Evolutionary conservation across 192 early-diverging fungal genomes (phyloP).

Genomic region (Radiomyces spectabilis): DNA sequence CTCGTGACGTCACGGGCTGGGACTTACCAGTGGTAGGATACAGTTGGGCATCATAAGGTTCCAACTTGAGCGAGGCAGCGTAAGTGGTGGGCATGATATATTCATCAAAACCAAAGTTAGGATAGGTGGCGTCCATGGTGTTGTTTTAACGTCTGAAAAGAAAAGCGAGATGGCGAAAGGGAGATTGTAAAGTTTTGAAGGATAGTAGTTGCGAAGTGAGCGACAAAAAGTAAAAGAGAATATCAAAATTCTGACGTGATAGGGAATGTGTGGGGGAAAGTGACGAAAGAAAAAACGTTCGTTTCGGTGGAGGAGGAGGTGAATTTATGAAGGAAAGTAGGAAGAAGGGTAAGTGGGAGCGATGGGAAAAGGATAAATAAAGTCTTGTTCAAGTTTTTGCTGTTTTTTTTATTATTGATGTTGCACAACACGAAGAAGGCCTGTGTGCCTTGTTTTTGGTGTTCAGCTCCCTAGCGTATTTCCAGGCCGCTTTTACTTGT

Average conservation of each 20-base stretch:
- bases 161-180: neutral
- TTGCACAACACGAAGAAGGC: too few relatives aligned
- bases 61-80: constrained; percentile 9
- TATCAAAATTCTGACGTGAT: neutral
- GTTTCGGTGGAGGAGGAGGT: neutral
- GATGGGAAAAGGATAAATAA: neutral
- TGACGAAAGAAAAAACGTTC: neutral
- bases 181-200: neutral
- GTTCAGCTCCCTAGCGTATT: too few relatives aligned
- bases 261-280: neutral
- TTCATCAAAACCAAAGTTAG: constrained; percentile 20
- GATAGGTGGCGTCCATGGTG: constrained; percentile 7
- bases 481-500: too few relatives aligned
- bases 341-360: neutral
- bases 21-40: constrained; percentile 1
- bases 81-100: constrained; percentile 24
- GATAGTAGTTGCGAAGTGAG: neutral
- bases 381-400: too few relatives aligned
- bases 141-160: neutral
- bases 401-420: too few relatives aligned
- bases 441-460: too few relatives aligned
- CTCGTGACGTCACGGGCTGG: neutral
- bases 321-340: neutral
- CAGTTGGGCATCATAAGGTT: constrained; percentile 9
- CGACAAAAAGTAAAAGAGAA: neutral